phyloP scores from a whole-genome alignment of 1,139 yeast genomes.

The Yamadazyma friedrichii region DNA sequence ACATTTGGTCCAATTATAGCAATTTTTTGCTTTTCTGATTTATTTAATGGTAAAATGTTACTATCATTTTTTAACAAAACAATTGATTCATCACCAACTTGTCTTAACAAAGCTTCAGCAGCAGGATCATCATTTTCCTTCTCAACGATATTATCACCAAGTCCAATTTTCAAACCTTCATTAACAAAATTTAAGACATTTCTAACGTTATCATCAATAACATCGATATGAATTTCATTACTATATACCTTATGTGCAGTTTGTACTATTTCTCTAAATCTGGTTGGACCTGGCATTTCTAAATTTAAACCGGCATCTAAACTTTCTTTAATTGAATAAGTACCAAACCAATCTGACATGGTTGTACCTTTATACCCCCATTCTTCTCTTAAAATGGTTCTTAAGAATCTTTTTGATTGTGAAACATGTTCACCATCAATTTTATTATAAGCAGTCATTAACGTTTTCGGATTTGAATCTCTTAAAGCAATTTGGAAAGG shows the following conservation, averaged over 20 bases:
- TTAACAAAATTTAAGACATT: slow-evolving; percentile 47
- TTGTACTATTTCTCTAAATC: slow-evolving; percentile 40
- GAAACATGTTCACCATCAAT: slow-evolving; percentile 58
- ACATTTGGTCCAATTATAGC: slow-evolving; percentile 43
- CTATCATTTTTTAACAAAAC: slow-evolving; percentile 54
- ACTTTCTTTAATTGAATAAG: slow-evolving; percentile 47
- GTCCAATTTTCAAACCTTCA: slow-evolving; percentile 38
- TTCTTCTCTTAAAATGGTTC: slow-evolving; percentile 49
- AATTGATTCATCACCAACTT: slow-evolving; percentile 49
- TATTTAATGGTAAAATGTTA: slow-evolving; percentile 39
- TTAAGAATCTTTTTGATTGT: slow-evolving; percentile 40
- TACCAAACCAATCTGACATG: slow-evolving; percentile 67
- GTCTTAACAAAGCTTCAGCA: slow-evolving; percentile 42
- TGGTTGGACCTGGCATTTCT: slow-evolving; percentile 64
- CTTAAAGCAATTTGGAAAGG: slow-evolving; percentile 62
- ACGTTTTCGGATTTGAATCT: slow-evolving; percentile 46
- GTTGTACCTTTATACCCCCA: slow-evolving; percentile 57
- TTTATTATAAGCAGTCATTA: slow-evolving; percentile 63
- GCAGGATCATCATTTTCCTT: slow-evolving; percentile 41
- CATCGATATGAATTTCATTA: slow-evolving; percentile 28
- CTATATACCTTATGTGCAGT: slow-evolving; percentile 36
- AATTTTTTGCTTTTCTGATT: slow-evolving; percentile 22
- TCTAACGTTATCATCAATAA: slow-evolving; percentile 45
- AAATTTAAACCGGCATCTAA: slow-evolving; percentile 57
- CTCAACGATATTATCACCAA: slow-evolving; percentile 42